phyloP scores from a whole-genome alignment of 2,329 filamentous ascomycete species.

The Pseudohalonectria lignicola region DNA sequence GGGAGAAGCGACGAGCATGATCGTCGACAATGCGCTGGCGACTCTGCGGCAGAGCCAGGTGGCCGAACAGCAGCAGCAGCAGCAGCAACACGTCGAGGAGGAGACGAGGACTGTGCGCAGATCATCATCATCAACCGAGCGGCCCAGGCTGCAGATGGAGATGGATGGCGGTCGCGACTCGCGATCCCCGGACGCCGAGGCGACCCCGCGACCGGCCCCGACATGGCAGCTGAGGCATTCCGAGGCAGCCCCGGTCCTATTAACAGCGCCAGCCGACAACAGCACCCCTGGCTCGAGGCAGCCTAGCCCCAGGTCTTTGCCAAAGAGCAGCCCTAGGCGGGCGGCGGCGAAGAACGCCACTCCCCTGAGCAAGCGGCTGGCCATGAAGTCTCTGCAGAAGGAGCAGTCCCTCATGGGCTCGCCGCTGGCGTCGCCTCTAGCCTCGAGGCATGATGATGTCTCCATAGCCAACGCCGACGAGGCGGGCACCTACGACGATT shows the following conservation, averaged over 20 bases:
- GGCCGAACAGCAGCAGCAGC: neutral
- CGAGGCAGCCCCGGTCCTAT: neutral
- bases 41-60: conserved; percentile 27
- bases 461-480: conserved; percentile 15
- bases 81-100: neutral
- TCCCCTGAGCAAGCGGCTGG: conserved; percentile 13
- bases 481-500: conserved; percentile 35
- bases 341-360: conserved; percentile 5
- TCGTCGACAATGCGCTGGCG: conserved; percentile 44
- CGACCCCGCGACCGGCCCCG: too few relatives aligned
- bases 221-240: too few relatives aligned
- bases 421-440: conserved; percentile 2
- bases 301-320: too few relatives aligned
- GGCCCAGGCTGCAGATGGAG: too few relatives aligned
- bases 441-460: conserved; percentile 1
- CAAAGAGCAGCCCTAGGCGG: conserved; percentile 2
- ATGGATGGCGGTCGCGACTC: too few relatives aligned
- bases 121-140: too few relatives aligned
- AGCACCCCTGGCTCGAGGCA: neutral
- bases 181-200: neutral
- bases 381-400: conserved; percentile 11
- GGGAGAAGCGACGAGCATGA: conserved; percentile 44
- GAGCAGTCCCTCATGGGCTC: conserved; percentile 3
- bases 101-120: too few relatives aligned
- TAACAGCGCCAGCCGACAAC: neutral